Evolutionary conservation across 78 protist species (phyloP), one percentile per base, ranked within the genome.

Genomic region (Dictyostelium capitatum): DNA sequence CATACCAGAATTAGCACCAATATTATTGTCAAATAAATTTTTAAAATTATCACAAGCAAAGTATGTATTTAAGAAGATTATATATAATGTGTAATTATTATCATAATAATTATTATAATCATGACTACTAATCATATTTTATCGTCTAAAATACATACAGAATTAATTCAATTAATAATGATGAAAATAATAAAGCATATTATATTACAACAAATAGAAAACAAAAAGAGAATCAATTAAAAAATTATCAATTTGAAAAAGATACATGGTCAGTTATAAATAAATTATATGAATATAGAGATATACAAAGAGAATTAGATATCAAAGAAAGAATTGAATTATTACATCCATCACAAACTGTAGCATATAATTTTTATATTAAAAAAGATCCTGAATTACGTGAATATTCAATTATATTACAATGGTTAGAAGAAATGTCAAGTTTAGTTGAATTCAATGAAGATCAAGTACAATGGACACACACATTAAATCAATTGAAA

Each of bases 351-450:
- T 32, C 15, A 19, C 83, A 79, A 80, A 25, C 50, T n/a, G 47
- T 46, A 25, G 75, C 64, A 6, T 80, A 30, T 5, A 57, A 62
- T 17, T 62, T 46, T 23, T 12, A 62, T 43, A 50, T 56, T 67
- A 46, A 80, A 62, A 56, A 56, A 43, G 51, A 87, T 65, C 28
- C 30, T 9, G 20, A 59, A 30, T 20, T 87, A 43, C 32, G 73
- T 30, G 84, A 87, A 23, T 64, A 70, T 17, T 47, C 47, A 19
- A 87, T 87, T 7, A n/a, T 87, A 48, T 77, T 87, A 70, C 46
- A 87, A 17, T 87, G 93, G 93, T 64, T 87, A 30, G 84, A 87
- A 12, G 93, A 74, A 56, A 87, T 87, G 93, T n/a, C 84, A 46
- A 48, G 79, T 12, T 28, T 25, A 6, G 51, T 87, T 12, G 82